Evolutionary conservation across 2,329 filamentous ascomycete species (phyloP).

Genomic region (Huntiella abstrusa): DNA sequence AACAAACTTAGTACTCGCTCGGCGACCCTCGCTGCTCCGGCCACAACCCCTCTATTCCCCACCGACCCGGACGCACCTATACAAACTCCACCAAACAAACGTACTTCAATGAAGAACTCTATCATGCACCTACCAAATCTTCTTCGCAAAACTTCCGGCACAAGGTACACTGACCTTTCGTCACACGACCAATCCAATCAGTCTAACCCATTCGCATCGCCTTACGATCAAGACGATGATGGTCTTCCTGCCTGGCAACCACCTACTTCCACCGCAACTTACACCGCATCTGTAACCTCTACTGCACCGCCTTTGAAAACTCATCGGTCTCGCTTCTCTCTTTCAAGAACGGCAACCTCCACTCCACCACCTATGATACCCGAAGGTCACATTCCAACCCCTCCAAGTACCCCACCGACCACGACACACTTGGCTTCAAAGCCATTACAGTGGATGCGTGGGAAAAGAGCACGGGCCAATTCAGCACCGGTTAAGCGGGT

Average conservation of each 20-base stretch:
- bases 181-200: too few species aligned
- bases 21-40: too few species aligned
- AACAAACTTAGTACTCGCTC: too few species aligned
- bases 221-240: neutral
- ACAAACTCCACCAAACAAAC: too few species aligned
- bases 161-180: too few species aligned
- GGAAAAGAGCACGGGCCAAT: slow-evolving; percentile 2
- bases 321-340: neutral
- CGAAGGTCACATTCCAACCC: neutral
- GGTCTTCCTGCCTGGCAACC: neutral
- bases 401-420: neutral
- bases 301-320: neutral
- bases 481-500: slow-evolving; percentile 5
- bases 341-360: neutral
- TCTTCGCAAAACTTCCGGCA: too few species aligned
- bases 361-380: neutral
- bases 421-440: neutral
- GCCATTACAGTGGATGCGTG: slow-evolving; percentile 3
- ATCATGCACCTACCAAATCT: too few species aligned
- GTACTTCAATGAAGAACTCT: too few species aligned
- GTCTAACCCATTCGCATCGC: too few species aligned
- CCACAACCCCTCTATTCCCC: too few species aligned
- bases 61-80: too few species aligned
- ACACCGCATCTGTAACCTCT: neutral
- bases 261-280: neutral